These are phyloP conservation scores for Chlorella sorokiniana DNA, from an alignment of 139 green algal species.

Conservation along the genomic window DNA sequence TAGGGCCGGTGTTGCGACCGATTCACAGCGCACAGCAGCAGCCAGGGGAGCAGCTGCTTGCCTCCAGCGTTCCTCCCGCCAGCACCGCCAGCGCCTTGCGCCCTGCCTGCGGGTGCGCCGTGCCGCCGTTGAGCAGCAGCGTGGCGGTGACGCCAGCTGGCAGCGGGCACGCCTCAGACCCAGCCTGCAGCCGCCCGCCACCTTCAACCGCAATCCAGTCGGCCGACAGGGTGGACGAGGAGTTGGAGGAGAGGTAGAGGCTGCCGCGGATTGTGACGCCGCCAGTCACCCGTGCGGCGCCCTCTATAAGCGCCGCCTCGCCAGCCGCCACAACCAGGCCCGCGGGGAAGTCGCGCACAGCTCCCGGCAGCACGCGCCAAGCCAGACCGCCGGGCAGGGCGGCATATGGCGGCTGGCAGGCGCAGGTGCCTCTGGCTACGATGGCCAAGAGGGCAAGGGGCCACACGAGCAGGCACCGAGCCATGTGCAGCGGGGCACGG, in stretches of 20 bases:
- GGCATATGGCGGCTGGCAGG: neutral
- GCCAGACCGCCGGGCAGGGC: neutral
- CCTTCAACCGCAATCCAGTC: neutral
- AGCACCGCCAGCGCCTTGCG: constrained; percentile 14
- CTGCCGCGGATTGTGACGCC: neutral
- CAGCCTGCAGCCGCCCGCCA: neutral
- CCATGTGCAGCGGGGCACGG: no score
- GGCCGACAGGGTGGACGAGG: neutral
- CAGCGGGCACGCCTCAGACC: constrained; percentile 1
- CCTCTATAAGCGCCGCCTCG: neutral
- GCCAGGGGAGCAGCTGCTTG: neutral
- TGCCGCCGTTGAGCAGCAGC: neutral
- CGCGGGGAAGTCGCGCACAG: neutral
- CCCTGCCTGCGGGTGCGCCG: neutral
- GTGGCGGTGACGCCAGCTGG: neutral
- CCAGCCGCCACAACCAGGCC: neutral
- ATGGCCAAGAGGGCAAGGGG: neutral
- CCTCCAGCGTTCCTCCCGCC: constrained; percentile 3
- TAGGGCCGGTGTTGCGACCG: no score
- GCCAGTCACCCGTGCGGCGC: neutral
- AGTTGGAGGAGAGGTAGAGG: constrained; percentile 5
- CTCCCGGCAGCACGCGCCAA: neutral
- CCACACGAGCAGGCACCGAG: no score
- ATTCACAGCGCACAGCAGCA: no score
- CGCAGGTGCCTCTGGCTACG: neutral